Conservation (phyloP, 495 filamentous ascomycete genomes). For the Aspergillus baeticus region DNA sequence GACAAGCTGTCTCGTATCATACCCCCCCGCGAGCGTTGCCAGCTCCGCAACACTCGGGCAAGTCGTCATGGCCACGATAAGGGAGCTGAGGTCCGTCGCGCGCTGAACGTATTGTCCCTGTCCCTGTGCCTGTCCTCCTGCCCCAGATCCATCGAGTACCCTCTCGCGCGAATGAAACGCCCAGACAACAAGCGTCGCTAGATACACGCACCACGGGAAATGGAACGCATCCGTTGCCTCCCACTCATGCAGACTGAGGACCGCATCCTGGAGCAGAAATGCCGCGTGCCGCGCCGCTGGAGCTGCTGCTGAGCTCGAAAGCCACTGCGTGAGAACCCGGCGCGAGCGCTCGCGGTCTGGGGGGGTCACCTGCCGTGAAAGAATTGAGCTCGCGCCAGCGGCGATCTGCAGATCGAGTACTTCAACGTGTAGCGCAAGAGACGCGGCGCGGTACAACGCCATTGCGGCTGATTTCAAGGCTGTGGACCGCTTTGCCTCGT, state of each 20-base stretch:
- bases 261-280: constrained; percentile 42
- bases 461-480: constrained; percentile 40
- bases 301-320: constrained; percentile 23
- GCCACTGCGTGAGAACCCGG: constrained; percentile 36
- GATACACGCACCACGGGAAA: constrained; percentile 57
- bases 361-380: constrained; percentile 44
- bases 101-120: too few species aligned
- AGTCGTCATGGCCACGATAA: constrained; percentile 39
- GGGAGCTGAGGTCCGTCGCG: constrained; percentile 29
- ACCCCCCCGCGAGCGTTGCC: constrained; percentile 27
- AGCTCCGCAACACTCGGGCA: constrained; percentile 28
- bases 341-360: constrained; percentile 47
- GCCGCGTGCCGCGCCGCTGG: constrained; percentile 48
- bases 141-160: too few species aligned
- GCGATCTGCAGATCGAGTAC: constrained; percentile 55
- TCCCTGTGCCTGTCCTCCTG: too few species aligned
- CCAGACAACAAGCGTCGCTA: constrained; percentile 54
- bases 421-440: constrained; percentile 50
- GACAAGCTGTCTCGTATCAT: constrained; percentile 34
- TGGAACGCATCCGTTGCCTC: constrained; percentile 52
- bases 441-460: constrained; percentile 51
- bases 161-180: constrained; percentile 36
- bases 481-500: constrained; percentile 34
- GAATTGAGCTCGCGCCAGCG: constrained; percentile 51
- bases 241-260: constrained; percentile 47